phyloP scores from a whole-genome alignment of 129 eudicot species.

The Gnaphalium uliginosum region DNA sequence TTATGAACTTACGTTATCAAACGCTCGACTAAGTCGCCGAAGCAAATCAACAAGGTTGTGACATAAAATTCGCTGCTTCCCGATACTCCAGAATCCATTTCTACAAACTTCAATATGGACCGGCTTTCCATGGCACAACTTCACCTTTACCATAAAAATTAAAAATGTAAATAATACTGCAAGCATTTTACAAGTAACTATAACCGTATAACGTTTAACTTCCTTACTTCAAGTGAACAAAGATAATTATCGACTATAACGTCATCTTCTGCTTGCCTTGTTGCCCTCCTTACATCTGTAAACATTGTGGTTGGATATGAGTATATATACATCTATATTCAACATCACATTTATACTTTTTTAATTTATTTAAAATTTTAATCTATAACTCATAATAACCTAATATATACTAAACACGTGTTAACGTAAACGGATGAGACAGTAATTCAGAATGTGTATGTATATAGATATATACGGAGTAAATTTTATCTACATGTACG shows the following conservation, averaged over 20 bases:
- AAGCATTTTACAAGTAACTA: background rate
- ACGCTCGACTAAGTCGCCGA: constrained; percentile 83
- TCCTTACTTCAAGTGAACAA: constrained; percentile 81
- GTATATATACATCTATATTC: constrained; percentile 8
- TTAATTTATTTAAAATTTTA: too few species aligned
- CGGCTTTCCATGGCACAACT: constrained; percentile 90
- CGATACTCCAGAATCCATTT: constrained; percentile 73
- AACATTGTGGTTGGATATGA: constrained; percentile 14
- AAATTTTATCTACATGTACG: background rate
- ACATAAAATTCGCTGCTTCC: constrained; percentile 75
- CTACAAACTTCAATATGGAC: constrained; percentile 71
- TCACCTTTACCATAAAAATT: constrained; percentile 53
- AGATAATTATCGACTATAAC: constrained; percentile 54
- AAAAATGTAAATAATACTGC: background rate
- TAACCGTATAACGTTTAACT: background rate
- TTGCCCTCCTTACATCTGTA: constrained; percentile 73
- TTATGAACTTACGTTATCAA: constrained; percentile 68
- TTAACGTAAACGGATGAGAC: background rate
- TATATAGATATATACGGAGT: background rate
- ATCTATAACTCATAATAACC: background rate
- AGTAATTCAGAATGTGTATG: background rate
- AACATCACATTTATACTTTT: background rate
- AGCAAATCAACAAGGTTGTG: constrained; percentile 98
- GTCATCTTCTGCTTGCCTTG: constrained; percentile 56
- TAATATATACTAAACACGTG: background rate